Conservation (phyloP, 371 early-diverging fungal genomes). For the Blyttiomyces sp. region DNA sequence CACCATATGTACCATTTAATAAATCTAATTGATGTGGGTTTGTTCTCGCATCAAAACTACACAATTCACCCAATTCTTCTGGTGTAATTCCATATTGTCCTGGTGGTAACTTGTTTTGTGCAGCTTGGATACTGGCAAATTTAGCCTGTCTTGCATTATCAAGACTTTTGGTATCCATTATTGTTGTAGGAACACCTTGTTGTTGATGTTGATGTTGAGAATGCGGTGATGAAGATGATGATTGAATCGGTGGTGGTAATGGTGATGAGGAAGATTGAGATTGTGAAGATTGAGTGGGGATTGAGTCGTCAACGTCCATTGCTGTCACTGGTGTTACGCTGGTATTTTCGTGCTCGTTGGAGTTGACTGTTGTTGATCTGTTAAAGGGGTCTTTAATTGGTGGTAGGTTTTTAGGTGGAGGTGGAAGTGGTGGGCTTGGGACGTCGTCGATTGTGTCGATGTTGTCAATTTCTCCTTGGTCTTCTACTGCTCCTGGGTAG, state of each 20-base stretch:
- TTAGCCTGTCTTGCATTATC: too few relatives aligned
- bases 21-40: conserved; percentile 23
- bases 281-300: too few relatives aligned
- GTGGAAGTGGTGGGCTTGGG: background rate
- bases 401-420: background rate
- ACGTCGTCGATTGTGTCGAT: background rate
- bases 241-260: too few relatives aligned
- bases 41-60: conserved; percentile 40
- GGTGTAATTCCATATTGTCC: conserved; percentile 24
- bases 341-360: background rate
- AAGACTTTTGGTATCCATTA: too few relatives aligned
- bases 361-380: background rate
- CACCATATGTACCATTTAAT: conserved; percentile 32
- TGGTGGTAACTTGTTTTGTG: background rate
- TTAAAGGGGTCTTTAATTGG: background rate
- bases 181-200: background rate
- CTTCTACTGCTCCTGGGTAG: background rate
- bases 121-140: background rate
- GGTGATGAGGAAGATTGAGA: too few relatives aligned
- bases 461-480: background rate
- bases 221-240: too few relatives aligned
- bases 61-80: conserved; percentile 36
- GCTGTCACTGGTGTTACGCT: background rate
- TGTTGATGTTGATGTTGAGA: too few relatives aligned
- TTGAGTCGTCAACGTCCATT: background rate